Conservation (phyloP, 768 basidiomycete genomes). For the Termitomyces sp. region DNA sequence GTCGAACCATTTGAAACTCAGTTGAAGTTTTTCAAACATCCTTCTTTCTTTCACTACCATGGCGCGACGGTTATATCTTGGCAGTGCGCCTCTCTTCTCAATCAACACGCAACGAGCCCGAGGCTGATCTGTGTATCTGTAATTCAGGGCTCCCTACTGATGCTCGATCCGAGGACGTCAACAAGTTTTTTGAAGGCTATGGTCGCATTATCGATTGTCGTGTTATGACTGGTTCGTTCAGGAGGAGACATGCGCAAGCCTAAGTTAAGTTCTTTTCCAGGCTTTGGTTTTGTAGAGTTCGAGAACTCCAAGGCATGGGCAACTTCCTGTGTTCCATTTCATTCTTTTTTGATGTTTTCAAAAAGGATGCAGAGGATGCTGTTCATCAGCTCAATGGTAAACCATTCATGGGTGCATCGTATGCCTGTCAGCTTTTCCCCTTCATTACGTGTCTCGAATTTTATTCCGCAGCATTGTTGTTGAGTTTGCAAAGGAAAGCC, state of each 20-base stretch:
- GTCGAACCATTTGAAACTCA: conserved; percentile 42
- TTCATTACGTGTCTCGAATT: not conserved
- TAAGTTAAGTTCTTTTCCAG: conserved; percentile 32
- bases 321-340: not conserved
- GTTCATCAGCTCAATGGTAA: conserved; percentile 84
- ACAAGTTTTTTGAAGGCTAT: conserved; percentile 87
- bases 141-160: conserved; percentile 73
- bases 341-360: conserved; percentile 9
- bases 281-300: conserved; percentile 97
- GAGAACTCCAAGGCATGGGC: conserved; percentile 69
- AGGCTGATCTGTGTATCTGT: not conserved
- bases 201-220: conserved; percentile 87
- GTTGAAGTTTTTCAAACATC: conserved; percentile 24
- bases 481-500: conserved; percentile 91
- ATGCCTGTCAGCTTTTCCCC: conserved; percentile 14
- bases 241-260: conserved; percentile 10
- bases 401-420: conserved; percentile 86
- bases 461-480: conserved; percentile 72
- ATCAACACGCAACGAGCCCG: not conserved
- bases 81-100: conserved; percentile 45
- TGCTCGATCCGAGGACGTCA: conserved; percentile 77
- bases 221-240: conserved; percentile 82
- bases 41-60: conserved; percentile 42
- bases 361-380: conserved; percentile 92
- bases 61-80: conserved; percentile 83